These are phyloP conservation scores for Tulasnella sp. DNA, from an alignment of 768 basidiomycete genomes.

Conservation along the genomic window DNA sequence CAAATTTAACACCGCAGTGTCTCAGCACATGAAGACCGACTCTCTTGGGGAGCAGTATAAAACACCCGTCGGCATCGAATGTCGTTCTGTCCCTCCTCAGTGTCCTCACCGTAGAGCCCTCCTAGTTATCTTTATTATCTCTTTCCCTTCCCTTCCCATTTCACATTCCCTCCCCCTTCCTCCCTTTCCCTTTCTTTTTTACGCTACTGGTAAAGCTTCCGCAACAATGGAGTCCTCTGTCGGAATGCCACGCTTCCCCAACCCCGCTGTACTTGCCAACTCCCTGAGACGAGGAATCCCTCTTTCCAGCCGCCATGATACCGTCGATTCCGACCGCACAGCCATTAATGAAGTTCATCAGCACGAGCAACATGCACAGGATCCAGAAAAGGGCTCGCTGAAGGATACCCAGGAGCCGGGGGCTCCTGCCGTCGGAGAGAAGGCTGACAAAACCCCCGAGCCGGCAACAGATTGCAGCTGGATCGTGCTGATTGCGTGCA, in stretches of 20 bases:
- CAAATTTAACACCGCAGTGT: background rate
- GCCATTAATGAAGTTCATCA: background rate
- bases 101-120: slow-evolving; percentile 1
- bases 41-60: background rate
- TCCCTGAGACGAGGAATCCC: background rate
- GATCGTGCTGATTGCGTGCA: slow-evolving; percentile 2
- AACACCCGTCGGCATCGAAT: background rate
- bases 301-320: background rate
- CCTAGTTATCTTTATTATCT: background rate
- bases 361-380: background rate
- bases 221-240: background rate
- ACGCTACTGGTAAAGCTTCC: background rate
- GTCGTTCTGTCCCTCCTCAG: background rate
- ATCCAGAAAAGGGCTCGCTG: background rate
- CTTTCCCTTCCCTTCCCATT: background rate
- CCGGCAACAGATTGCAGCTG: background rate
- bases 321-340: background rate
- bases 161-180: background rate
- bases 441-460: background rate
- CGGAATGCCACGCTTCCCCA: background rate
- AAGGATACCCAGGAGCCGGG: background rate
- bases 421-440: background rate
- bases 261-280: background rate
- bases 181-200: background rate
- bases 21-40: background rate